phyloP scores from a whole-genome alignment of 2,329 filamentous ascomycete species.

The Corynespora cassiicola region DNA sequence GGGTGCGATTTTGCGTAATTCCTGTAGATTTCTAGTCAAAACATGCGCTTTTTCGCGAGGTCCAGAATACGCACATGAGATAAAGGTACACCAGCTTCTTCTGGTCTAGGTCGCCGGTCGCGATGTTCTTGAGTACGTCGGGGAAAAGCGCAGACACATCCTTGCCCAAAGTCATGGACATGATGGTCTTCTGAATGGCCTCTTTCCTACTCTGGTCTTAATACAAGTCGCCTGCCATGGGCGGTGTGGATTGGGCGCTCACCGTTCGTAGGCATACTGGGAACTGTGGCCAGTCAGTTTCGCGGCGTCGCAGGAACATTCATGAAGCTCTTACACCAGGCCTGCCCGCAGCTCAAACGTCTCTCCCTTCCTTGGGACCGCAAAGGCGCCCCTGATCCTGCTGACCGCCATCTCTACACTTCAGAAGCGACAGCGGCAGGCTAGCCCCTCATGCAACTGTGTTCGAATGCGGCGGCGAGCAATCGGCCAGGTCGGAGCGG shows the following conservation, averaged over 20 bases:
- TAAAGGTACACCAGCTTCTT: constrained; percentile 99
- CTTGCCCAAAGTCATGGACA: constrained; percentile 99
- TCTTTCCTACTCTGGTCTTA: constrained; percentile 72
- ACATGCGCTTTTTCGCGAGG: constrained; percentile 36
- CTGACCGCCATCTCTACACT: constrained; percentile 82
- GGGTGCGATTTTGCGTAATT: constrained; percentile 99
- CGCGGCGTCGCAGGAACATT: constrained; percentile 13
- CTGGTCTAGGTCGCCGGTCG: constrained; percentile 91
- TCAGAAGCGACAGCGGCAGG: constrained; percentile 36
- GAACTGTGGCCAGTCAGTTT: constrained; percentile 64
- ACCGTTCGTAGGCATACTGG: constrained; percentile 97
- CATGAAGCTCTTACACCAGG: constrained; percentile 70
- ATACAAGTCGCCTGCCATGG: constrained; percentile 24
- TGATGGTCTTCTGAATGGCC: constrained; percentile 99
- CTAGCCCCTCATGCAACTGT: constrained; percentile 42
- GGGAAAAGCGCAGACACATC: constrained; percentile 97
- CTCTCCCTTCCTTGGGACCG: constrained; percentile 92
- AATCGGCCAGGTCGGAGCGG: constrained; percentile 4
- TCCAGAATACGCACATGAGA: constrained; percentile 71
- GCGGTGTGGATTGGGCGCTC: constrained; percentile 21
- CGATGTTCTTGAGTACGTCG: constrained; percentile 98
- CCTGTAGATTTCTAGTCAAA: constrained; percentile 57
- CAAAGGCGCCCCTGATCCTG: constrained; percentile 92
- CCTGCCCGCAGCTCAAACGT: constrained; percentile 97
- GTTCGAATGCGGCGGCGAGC: constrained; percentile 11